These are phyloP conservation scores for Fraxinus latifolia DNA, from an alignment of 305 asterid genomes.

Conservation along the genomic window DNA sequence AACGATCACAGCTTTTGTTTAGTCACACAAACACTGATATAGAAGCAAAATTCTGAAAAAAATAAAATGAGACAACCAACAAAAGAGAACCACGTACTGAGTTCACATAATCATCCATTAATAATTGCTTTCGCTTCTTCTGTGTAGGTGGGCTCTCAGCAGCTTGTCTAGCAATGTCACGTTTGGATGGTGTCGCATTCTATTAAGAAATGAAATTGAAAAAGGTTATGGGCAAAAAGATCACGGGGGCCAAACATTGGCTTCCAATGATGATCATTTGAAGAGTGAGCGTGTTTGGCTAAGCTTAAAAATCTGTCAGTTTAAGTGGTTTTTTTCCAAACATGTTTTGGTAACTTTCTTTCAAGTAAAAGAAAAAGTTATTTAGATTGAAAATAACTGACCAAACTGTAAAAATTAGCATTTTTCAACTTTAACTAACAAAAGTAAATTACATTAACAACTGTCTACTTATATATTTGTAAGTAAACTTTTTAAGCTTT, in stretches of 20 bases:
- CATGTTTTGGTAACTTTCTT: neutral
- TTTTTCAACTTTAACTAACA: neutral
- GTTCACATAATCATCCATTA: slow-evolving; percentile 76
- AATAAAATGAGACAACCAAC: neutral
- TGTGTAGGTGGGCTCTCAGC: slow-evolving; percentile 70
- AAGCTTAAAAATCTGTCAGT: neutral
- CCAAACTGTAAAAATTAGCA: neutral
- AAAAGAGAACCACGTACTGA: slow-evolving; percentile 44
- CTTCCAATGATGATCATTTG: neutral
- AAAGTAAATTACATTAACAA: neutral
- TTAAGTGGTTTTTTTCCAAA: neutral
- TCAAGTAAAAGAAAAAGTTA: neutral
- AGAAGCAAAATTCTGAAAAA: neutral
- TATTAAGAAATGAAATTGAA: slow-evolving; percentile 21
- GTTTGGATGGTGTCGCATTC: slow-evolving; percentile 73
- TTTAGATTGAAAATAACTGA: neutral
- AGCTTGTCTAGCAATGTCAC: slow-evolving; percentile 62
- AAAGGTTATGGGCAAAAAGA: neutral
- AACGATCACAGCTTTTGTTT: neutral
- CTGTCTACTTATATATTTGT: neutral
- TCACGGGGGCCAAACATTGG: neutral
- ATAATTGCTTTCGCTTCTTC: slow-evolving; percentile 73
- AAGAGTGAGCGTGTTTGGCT: neutral
- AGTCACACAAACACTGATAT: neutral
- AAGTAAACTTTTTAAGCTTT: neutral